Conservation (phyloP, 2,329 filamentous ascomycete species). For the Parastagonospora nodorum region DNA sequence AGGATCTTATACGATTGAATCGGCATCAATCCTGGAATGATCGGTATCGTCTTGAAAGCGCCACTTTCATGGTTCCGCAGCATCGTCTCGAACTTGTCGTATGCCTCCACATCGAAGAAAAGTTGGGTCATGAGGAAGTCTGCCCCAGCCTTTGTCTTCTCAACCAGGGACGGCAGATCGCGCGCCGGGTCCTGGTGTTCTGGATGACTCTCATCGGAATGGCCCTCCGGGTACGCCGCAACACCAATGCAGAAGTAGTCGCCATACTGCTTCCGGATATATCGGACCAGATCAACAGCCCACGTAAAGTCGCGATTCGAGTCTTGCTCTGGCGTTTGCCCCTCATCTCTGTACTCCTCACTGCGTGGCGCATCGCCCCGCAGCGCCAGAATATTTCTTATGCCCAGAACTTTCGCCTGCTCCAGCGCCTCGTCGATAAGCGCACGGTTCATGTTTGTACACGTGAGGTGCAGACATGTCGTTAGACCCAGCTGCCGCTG, state of each 20-base stretch:
- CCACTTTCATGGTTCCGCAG: conserved; percentile 82
- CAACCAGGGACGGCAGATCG: conserved; percentile 85
- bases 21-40: conserved; percentile 95
- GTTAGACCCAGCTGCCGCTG: conserved; percentile 90
- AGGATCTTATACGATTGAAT: conserved; percentile 98
- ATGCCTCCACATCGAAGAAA: conserved; percentile 89
- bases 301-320: conserved; percentile 82
- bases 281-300: conserved; percentile 85
- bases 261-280: conserved; percentile 83
- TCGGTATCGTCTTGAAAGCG: conserved; percentile 81
- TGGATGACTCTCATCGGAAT: conserved; percentile 88
- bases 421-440: conserved; percentile 88
- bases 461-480: conserved; percentile 94
- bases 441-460: conserved; percentile 92
- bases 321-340: conserved; percentile 63
- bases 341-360: conserved; percentile 79
- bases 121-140: conserved; percentile 99
- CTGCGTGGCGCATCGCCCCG: conserved; percentile 88
- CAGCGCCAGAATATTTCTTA: conserved; percentile 91
- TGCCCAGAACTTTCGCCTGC: conserved; percentile 86
- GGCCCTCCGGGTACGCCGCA: conserved; percentile 92
- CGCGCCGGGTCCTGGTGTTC: conserved; percentile 68
- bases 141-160: conserved; percentile 88
- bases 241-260: conserved; percentile 98
- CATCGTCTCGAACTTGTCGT: conserved; percentile 76